Base-by-base conservation (phyloP, 192 early-diverging fungal species). In the Podila minutissima region DNA sequence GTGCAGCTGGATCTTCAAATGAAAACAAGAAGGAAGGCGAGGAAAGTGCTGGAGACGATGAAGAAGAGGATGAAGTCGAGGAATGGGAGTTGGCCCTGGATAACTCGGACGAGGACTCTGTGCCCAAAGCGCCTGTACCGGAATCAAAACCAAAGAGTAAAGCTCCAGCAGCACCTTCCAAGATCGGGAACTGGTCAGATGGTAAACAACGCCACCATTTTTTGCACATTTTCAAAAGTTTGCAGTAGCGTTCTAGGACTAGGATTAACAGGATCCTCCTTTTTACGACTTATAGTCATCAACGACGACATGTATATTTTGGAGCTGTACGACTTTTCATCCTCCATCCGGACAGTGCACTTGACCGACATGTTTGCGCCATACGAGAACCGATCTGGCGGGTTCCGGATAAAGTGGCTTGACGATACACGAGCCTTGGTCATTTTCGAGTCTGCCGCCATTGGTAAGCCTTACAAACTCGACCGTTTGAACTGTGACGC, bases 401-500 rank as follows among this genome's bases (percentile, higher is more conserved):
- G 91, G 15, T 93, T 87, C 75, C 67, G 84, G 55, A 91, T 94
- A 65, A 93, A 94, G 66, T 94, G 93, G 93, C 50, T 92, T 22
- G 86, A 89, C 69, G 92, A 93, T 77, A 93, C 91, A 28, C 83
- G 86, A 59, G 91, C 91, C 22, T 74, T 92, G 20, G 86, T 90
- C 48, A 89, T 93, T 48, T 94, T 94, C 82, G 85, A 86, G 53
- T 89, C 91, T 72, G 88, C 90, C 10, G 75, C 84, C 58, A 87
- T 89, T 50, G 92, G 91, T 92, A 85, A 31, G 71, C 67, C 74
- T 57, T 32, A 29, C 35, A 26, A 19, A 19, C 35, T 20, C 13
- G 28, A 19, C 32, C 2, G 7, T 11, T 32, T 26, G 20, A 13
- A 15, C 61, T 62, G 55, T 38, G 4, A 12, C 32, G 41, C 51